Base-by-base conservation (phyloP, 176 grass and related monocot species). In the Aegilops umbellulata region DNA sequence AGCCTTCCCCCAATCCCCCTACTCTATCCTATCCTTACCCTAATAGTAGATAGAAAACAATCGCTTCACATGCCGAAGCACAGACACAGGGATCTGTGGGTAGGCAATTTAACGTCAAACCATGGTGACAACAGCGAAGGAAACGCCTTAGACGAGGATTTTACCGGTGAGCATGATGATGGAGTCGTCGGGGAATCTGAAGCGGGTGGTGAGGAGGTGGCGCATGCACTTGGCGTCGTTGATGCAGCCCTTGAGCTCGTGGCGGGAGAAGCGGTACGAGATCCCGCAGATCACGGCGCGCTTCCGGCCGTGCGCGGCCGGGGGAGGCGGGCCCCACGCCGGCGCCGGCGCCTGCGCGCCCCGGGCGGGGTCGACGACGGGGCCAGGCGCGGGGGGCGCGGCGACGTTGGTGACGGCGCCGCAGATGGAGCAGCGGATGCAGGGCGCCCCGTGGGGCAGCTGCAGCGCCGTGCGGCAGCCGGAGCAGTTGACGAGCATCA, bases 141-240 rank as follows among this genome's bases (percentile, higher is more conserved):
- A 11, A 30, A 66, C 5, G 7, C 5, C 0, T 35, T 60, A 23
- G 68, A 19, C 26, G 31, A 8, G 65, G 42, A 70, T 69, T 1
- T 66, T 26, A 95, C 96, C 96, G 44, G 86, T 96, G 30, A 99
- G 92, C 97, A 99, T 92, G 82, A 96, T 96, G 90, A 99, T 99
- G 78, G 92, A 94, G 13, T 95, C 81, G 63, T 99, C 94, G 4
- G 97, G 94, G 86, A 99, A 99, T 24, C 89, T 65, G 94, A 96
- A 99, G 31, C 92, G 94, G 76, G 93, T 96, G 61, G 84, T 87
- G 36, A 99, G 94, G 66, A 99, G 87, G 88, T 91, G 91, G 42
- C 86, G 90, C 97, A 99, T 99, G 92, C 97, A 99, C 85, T 94
- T 99, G 82, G 94, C 97, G 83, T 99, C 97, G 82, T 99, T 99